Evolutionary conservation across 768 basidiomycete species (phyloP).

Genomic region (Russula brevipes): DNA sequence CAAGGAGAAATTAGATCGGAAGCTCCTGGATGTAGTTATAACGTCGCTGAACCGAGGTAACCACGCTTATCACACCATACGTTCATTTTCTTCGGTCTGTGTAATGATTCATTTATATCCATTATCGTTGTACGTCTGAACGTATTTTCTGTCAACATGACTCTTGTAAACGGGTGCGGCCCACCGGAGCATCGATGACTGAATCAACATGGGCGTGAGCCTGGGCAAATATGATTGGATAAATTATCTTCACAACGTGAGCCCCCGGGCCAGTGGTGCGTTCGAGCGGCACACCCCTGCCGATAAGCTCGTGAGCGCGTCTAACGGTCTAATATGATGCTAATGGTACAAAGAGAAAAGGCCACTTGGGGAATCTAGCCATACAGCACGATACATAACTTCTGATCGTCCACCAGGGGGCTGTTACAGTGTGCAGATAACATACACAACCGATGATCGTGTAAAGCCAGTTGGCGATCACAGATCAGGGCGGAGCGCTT

Average conservation of each 20-base stretch:
- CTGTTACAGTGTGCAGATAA: background rate
- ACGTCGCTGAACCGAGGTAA: background rate
- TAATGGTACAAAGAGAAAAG: slow-evolving; percentile 7
- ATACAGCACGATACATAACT: slow-evolving; percentile 7
- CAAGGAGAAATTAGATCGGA: slow-evolving; percentile 3
- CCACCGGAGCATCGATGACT: background rate
- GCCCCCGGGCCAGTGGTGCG: too few species aligned
- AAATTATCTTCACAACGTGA: background rate
- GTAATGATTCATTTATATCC: too few species aligned
- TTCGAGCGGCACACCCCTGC: background rate
- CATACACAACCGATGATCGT: background rate
- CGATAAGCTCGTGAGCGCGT: background rate
- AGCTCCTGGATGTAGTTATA: background rate
- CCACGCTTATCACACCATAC: slow-evolving; percentile 42
- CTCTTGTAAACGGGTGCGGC: too few species aligned
- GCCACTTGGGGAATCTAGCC: background rate
- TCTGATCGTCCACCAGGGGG: background rate
- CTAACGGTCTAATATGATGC: slow-evolving; percentile 1
- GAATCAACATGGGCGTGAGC: background rate
- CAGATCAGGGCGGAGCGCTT: slow-evolving; percentile 21
- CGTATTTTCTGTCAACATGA: too few species aligned
- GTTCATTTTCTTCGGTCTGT: slow-evolving; percentile 33
- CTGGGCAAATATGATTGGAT: background rate
- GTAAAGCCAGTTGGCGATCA: background rate
- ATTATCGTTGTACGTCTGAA: too few species aligned